Percentiles rank a stretch among this genome's conserved stretches.
Evolutionary conservation across 208 protist genomes (phyloP).

Genomic region (Crithidia fasciculata): DNA sequence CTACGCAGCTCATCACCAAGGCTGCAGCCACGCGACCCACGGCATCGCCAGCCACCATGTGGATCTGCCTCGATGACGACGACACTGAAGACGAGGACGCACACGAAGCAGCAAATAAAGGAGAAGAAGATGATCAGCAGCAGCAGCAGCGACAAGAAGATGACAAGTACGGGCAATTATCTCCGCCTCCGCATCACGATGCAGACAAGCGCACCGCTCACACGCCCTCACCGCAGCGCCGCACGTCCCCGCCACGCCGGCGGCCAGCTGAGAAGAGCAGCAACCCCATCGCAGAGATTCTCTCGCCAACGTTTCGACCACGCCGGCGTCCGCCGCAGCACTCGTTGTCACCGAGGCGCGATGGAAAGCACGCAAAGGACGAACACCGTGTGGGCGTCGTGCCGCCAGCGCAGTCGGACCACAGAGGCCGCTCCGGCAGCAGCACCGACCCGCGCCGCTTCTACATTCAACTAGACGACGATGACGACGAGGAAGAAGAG

Average conservation of each 20-base stretch:
- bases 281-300: slow-evolving; percentile 51
- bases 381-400: background rate
- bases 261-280: slow-evolving; percentile 9
- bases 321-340: slow-evolving; percentile 37
- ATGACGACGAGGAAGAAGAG: slow-evolving; percentile 25
- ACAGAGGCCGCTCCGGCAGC: background rate
- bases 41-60: slow-evolving; percentile 65
- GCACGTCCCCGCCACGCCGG: background rate
- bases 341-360: background rate
- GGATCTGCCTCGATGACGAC: slow-evolving; percentile 82
- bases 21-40: slow-evolving; percentile 62
- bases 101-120: background rate
- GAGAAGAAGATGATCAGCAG: background rate
- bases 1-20: slow-evolving; percentile 58
- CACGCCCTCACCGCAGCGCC: background rate
- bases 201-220: too few relatives aligned
- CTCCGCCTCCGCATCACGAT: too few relatives aligned
- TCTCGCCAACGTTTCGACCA: slow-evolving; percentile 69
- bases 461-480: slow-evolving; percentile 29
- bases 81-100: slow-evolving; percentile 49
- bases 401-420: too few relatives aligned
- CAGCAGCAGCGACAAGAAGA: background rate
- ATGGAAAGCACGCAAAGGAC: background rate
- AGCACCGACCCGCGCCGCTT: background rate
- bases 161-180: too few relatives aligned